Evolutionary conservation across 108 stramenopile species (phyloP).

Genomic region (Nitzschia sp.): DNA sequence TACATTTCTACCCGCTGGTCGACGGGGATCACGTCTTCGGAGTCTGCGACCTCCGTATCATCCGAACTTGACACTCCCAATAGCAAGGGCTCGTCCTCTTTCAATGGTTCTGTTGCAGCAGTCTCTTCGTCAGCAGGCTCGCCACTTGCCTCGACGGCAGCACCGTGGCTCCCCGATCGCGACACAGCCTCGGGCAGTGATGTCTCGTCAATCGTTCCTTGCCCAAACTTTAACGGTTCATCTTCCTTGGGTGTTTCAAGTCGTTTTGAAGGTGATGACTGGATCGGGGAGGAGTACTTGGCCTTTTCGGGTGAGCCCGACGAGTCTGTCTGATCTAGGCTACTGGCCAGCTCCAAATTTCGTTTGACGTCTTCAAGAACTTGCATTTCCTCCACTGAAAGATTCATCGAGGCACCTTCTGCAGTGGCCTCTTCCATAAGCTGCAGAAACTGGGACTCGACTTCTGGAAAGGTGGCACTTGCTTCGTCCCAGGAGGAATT

Average conservation of each 20-base stretch:
- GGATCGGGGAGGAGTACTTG: not conserved
- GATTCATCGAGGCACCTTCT: not conserved
- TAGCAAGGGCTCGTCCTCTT: conserved; percentile 28
- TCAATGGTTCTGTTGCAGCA: not conserved
- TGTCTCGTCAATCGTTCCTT: not conserved
- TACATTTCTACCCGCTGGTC: conserved; percentile 32
- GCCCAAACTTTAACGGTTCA: conserved; percentile 11
- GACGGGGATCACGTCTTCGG: conserved; percentile 3
- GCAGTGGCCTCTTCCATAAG: not conserved
- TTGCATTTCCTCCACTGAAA: conserved; percentile 1
- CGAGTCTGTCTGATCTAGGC: not conserved
- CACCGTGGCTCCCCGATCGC: not conserved
- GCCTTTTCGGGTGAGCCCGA: not conserved
- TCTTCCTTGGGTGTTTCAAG: conserved; percentile 9
- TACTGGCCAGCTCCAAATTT: not conserved
- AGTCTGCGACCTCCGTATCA: not conserved
- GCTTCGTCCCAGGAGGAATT: conserved; percentile 19
- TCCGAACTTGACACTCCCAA: not conserved
- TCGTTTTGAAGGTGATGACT: not conserved
- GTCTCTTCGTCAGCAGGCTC: not conserved
- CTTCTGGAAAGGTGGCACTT: not conserved
- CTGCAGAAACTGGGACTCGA: conserved; percentile 1
- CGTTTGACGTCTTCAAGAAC: conserved; percentile 7
- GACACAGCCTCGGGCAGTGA: not conserved
- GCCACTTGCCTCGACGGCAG: too few relatives aligned